Evolutionary conservation across 139 green algal species (phyloP), one percentile per base, ranked within the genome.

Genomic region (Axilococcus clingmanii): DNA sequence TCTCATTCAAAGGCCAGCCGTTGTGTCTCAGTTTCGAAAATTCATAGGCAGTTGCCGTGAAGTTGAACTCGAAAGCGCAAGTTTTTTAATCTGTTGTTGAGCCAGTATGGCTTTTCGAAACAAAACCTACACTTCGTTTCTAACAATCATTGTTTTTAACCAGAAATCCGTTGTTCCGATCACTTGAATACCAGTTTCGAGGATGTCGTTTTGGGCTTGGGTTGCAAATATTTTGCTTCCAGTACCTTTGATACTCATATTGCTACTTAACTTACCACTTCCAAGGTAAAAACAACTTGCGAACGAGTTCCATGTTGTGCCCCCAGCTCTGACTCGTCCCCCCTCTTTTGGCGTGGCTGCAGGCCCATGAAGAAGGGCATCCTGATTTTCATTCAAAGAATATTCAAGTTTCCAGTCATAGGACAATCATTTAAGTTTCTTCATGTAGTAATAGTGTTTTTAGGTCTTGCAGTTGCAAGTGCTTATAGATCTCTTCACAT

Each of bases 381-480:
- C 0, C 16, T 58, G 7, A 20, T 51, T 11, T 57, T 72, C 20
- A 33, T 42, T 32, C 24, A 46, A 31, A 56, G 43, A 28, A 56
- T 72, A 14, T 65, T 72, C 11, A 48, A 65, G 29, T n/a, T 65
- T 20, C 63, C 38, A 17, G 20, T 72, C 7, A 5, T 72, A 4
- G 63, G 63, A 3, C 25, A 23, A n/a, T n/a, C n/a, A n/a, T 66
- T 78, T 34, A 66, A 56, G 23, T 36, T 73, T 16, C 47, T 80
- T 12, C 72, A 80, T 36, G 62, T 80, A 11, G 72, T 75, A 60
- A 55, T 80, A 7, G 55, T 70, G 27, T 30, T 80, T 31, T 70
- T 66, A 17, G 63, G 55, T 4, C 52, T 70, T 2, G 55, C 63
- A 5, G 53, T 78, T 12, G 22, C 76, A 1, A 55, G 64, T 69